phyloP scores from a whole-genome alignment of 257 asterid genomes.

The Solanum tarapatanum region DNA sequence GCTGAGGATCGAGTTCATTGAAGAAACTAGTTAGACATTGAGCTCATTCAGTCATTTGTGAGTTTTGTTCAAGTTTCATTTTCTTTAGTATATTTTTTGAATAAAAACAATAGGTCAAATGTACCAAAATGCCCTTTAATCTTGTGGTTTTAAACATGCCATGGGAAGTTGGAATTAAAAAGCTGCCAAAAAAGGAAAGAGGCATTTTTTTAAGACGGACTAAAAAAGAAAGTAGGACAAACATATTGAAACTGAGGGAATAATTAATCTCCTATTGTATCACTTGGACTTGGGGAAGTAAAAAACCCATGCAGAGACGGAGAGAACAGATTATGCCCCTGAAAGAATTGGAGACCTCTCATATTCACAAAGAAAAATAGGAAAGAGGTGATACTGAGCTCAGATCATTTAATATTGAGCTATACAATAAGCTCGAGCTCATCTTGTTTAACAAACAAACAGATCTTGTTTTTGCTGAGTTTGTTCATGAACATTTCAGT shows the following conservation, averaged over 20 bases:
- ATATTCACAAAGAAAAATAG: not conserved
- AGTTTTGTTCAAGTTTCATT: not conserved
- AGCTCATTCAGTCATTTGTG: not conserved
- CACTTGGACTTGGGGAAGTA: not conserved
- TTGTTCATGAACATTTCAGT: not conserved
- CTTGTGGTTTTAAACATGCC: not conserved
- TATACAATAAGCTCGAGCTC: not conserved
- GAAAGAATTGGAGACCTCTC: not conserved
- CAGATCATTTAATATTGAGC: not conserved
- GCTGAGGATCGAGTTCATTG: not conserved
- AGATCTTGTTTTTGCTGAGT: not conserved
- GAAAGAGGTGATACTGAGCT: not conserved
- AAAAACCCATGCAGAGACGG: not conserved
- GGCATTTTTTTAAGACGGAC: not conserved
- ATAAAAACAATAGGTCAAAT: not conserved
- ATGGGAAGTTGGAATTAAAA: not conserved
- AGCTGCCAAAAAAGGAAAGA: not conserved
- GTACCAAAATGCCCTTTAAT: not conserved
- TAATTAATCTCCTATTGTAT: not conserved
- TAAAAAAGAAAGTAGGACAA: not conserved
- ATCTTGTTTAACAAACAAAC: not conserved
- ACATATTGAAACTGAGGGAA: not conserved
- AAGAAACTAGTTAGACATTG: not conserved
- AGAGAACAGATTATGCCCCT: not conserved
- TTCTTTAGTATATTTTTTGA: not conserved